A percentile compares a stretch with the other conserved stretches of the same genome.
Evolutionary conservation across 2,329 filamentous ascomycete genomes (phyloP).

Genomic region (Elsinoe batatas): DNA sequence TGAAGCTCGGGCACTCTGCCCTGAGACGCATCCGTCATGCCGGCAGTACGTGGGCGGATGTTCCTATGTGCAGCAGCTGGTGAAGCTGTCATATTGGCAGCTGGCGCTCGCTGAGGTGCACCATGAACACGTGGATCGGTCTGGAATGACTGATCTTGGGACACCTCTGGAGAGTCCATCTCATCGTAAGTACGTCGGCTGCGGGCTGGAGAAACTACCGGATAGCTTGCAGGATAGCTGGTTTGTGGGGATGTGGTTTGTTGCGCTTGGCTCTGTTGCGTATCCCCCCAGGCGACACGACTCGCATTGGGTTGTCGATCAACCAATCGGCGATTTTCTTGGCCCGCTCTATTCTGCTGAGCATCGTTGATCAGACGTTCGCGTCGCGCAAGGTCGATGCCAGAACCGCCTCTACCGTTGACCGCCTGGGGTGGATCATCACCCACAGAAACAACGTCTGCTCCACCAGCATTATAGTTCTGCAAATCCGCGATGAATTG

Average conservation of each 20-base stretch:
- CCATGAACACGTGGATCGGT: constrained; percentile 26
- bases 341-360: constrained; percentile 15
- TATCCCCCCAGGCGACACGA: constrained; percentile 31
- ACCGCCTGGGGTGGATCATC: neutral
- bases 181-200: constrained; percentile 23
- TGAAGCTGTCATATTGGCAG: neutral
- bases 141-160: constrained; percentile 38
- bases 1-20: neutral
- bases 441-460: neutral
- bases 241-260: neutral
- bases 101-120: constrained; percentile 16
- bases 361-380: neutral
- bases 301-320: constrained; percentile 32
- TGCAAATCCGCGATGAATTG: neutral
- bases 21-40: neutral
- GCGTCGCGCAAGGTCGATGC: neutral
- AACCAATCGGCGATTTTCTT: constrained; percentile 31
- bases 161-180: constrained; percentile 24
- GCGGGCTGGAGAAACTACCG: neutral
- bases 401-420: too few relatives aligned
- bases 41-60: neutral
- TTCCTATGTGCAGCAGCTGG: neutral
- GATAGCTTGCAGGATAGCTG: neutral
- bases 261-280: neutral
- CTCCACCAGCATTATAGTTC: neutral